Base-by-base conservation (phyloP, 2,329 filamentous ascomycete genomes). In the Bimuria novae-zelandiae region DNA sequence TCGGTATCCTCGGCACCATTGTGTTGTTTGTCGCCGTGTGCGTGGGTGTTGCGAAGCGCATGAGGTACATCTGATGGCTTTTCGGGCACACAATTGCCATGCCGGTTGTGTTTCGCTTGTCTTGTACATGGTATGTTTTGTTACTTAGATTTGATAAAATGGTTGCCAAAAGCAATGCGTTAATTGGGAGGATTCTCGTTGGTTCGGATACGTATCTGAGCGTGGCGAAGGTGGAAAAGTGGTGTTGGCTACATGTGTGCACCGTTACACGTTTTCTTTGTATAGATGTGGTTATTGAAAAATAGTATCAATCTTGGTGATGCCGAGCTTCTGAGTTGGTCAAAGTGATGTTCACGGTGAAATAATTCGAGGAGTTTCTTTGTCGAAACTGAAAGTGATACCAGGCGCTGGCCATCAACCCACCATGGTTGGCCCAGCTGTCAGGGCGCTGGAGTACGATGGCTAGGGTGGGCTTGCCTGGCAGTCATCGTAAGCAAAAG, bases 1-100 rank as follows among this genome's bases (percentile, higher is more conserved):
- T 85, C 64, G 79, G 78, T n/a, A 85, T 86, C 51, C 61, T 86
- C 0, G 80, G 80, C 0, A 79, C 79, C 32, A 80, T 92, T 25
- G 73, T 78, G 25, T 49, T 65, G 17, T 77, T 80, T 54, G 70
- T 77, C 12, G 60, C 70, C 2, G 55, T 65, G 19, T 78, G 75
- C 61, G 53, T 80, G 32, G 49, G 60, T 21, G 59, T 73, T 27
- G 77, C 78, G 21, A 78, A 73, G 74, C 75, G 62, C 64, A 57
- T 79, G 69, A 72, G 65, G 54, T 77, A 67, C 49, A 76, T 78
- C 37, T 79, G 59, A 67, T 10, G 21, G n/a, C 11, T 22, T 23
- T 14, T 37, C 35, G 25, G 35, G 33, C 14, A 40, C 10, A 35
- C 7, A n/a, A 29, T n/a, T 40, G 16, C 50, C 7, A 16, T 50